A percentile compares a stretch with the other conserved stretches of the same genome.
These are phyloP conservation scores for Talaromyces nanjingensis DNA, from an alignment of 495 filamentous ascomycete species.

Conservation along the genomic window DNA sequence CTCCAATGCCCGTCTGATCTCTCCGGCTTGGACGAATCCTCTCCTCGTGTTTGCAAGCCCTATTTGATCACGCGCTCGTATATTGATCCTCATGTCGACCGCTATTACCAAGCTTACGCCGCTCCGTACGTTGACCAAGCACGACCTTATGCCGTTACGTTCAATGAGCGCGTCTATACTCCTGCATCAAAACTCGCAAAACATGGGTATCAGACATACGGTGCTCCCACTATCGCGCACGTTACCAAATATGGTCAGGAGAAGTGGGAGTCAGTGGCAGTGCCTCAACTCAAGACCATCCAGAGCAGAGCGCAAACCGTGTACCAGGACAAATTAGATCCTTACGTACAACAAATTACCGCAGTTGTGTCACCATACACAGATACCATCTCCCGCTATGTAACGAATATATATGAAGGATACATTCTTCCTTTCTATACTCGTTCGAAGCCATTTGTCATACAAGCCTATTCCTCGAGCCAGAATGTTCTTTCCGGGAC, in stretches of 20 bases:
- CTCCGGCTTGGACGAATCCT: slow-evolving; percentile 57
- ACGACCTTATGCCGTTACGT: slow-evolving; percentile 62
- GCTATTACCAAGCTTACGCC: slow-evolving; percentile 81
- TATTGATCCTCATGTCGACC: slow-evolving; percentile 66
- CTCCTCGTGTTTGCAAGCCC: slow-evolving; percentile 76
- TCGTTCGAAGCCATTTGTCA: slow-evolving; percentile 62
- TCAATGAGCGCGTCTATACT: slow-evolving; percentile 60
- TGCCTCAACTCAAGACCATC: slow-evolving; percentile 62
- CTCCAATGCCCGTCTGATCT: slow-evolving; percentile 74
- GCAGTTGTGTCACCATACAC: slow-evolving; percentile 62
- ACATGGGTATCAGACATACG: slow-evolving; percentile 59
- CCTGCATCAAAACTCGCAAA: slow-evolving; percentile 60
- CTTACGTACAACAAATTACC: slow-evolving; percentile 60
- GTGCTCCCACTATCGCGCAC: slow-evolving; percentile 65
- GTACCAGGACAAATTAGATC: slow-evolving; percentile 63
- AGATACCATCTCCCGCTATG: slow-evolving; percentile 50
- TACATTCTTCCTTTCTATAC: slow-evolving; percentile 70
- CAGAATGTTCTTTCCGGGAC: slow-evolving; percentile 63
- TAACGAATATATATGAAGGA: slow-evolving; percentile 60
- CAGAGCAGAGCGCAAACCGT: slow-evolving; percentile 51
- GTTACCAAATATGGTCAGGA: slow-evolving; percentile 54
- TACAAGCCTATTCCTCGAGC: slow-evolving; percentile 58
- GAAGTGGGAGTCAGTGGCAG: slow-evolving; percentile 71
- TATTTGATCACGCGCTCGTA: slow-evolving; percentile 66
- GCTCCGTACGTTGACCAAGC: slow-evolving; percentile 74